Conservation (phyloP, 2,329 filamentous ascomycete species). For the Aspergillus sojae region DNA sequence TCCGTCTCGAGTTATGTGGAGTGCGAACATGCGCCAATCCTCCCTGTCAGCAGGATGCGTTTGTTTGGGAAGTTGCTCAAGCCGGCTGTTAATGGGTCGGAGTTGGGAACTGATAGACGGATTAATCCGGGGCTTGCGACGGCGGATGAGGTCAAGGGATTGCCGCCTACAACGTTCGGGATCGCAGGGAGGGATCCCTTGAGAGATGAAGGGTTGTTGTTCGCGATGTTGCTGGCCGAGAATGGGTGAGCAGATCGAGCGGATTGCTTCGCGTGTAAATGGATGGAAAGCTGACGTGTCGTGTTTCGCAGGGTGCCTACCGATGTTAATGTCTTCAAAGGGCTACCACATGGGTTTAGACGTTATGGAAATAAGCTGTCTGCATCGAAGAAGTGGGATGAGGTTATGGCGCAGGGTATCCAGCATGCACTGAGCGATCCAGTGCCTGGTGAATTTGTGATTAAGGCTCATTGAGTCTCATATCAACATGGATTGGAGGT, state of each 20-base stretch:
- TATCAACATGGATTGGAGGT: background rate
- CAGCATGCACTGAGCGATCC: conserved; percentile 31
- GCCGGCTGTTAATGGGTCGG: conserved; percentile 20
- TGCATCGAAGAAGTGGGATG: conserved; percentile 33
- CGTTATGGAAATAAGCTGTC: conserved; percentile 30
- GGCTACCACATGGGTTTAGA: conserved; percentile 57
- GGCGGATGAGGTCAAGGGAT: conserved; percentile 36
- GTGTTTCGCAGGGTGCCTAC: conserved; percentile 48
- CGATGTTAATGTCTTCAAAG: conserved; percentile 52
- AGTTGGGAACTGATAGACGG: conserved; percentile 38
- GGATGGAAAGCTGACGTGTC: background rate
- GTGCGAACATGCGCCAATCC: conserved; percentile 54
- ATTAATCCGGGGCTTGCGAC: conserved; percentile 45
- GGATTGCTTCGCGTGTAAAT: background rate
- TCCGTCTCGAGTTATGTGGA: conserved; percentile 50
- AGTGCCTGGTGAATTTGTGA: background rate
- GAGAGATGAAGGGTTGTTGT: conserved; percentile 54
- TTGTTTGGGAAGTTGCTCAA: conserved; percentile 34
- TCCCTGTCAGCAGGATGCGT: conserved; percentile 44
- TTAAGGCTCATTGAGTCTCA: background rate
- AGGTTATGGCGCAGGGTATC: conserved; percentile 33
- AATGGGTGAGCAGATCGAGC: conserved; percentile 41
- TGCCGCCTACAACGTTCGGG: conserved; percentile 51
- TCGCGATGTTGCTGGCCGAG: conserved; percentile 46
- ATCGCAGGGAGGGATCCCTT: conserved; percentile 53